Evolutionary conservation across 179 eudicot species (phyloP), one percentile per base, ranked within the genome.

Genomic region (Silene noctiflora): DNA sequence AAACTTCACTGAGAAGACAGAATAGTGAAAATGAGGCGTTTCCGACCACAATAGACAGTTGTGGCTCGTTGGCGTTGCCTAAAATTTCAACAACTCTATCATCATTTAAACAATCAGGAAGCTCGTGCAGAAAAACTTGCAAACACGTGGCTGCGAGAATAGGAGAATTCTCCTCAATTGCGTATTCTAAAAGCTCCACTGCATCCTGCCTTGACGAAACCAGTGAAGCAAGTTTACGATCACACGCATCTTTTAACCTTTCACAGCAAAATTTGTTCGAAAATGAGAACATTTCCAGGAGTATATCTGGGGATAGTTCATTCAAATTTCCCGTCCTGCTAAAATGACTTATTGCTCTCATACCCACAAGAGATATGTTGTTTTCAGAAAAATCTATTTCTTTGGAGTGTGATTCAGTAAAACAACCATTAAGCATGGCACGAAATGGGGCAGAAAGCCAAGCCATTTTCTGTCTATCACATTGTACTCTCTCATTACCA

Each of bases 191-290:
- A 56, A 95, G 90, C 31, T 90, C 95, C 60, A 88, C 80, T 4
- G 93, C 97, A 64, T 92, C 96, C 53, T 89, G 87, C 64, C 91
- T 88, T 21, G 89, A 84, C 35, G 85, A 86, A 75, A 91, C 87
- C 73, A 88, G 69, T 58, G 89, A 83, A 58, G 97, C 94, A 68
- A 95, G 97, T 69, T 86, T 86, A 63, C 87, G 79, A 63, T 93
- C 99, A 86, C 99, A 95, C 73, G 96, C 89, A 86, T 88, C 91
- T 80, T 95, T 95, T 67, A 95, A 91, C 77, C 76, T 78, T 83
- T 95, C 99, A 71, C 99, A 95, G 81, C 95, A 95, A 78, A 91
- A 95, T 81, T 86, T 95, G 74, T 93, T 95, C 6, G 99, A 85
- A 85, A 95, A 92, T 16, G 89, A 83, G 80, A 91, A 84, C 61